Base-by-base conservation (phyloP, 129 eudicot genomes). In the Pittosporum tobira region DNA sequence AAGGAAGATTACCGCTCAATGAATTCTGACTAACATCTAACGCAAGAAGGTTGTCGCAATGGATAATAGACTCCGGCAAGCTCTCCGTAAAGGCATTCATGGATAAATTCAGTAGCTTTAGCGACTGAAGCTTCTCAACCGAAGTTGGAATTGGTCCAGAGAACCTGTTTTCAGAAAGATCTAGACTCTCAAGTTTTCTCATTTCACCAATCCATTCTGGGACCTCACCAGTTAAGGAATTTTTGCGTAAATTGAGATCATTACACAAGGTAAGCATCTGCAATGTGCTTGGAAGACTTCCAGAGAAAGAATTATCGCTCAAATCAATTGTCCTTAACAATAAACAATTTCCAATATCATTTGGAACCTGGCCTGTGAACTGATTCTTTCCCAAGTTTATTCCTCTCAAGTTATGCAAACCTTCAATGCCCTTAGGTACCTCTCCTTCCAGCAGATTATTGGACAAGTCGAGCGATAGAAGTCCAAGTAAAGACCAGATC, bases 161-260 rank as follows among this genome's bases (percentile, higher is more conserved):
- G 11, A 56, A 29, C 6, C 10, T 56, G 31, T 56, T 56, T 30
- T 56, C 61, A 31, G 61, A 56, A 56, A 56, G 44, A 56, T 56
- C 61, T 18, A 56, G 44, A 31, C n/a, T 56, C 61, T 56, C 61
- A n/a, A 56, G 45, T 26, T 24, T 56, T 19, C 19, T 56, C 61
- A 56, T 56, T 31, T 56, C 61, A 9, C 61, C 61, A 4, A 56
- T 56, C 61, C 61, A 56, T 56, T 30, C 44, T 2, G 45, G 61
- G 25, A 31, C 25, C 15, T 56, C 61, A 11, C 61, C 61, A 0
- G 1, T 31, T 2, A 56, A 56, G 7, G 45, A 56, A 21, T 56
- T 56, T 56, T 12, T 56, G 46, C 12, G 43, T 19, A 56, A 30
- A 20, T 56, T 30, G 1, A 56, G 45, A 30, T 31, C 5, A 19